A percentile compares a stretch with the other conserved stretches of the same genome.
Evolutionary conservation across 2,329 filamentous ascomycete species (phyloP).

Genomic region (Mycocentrospora acerina): DNA sequence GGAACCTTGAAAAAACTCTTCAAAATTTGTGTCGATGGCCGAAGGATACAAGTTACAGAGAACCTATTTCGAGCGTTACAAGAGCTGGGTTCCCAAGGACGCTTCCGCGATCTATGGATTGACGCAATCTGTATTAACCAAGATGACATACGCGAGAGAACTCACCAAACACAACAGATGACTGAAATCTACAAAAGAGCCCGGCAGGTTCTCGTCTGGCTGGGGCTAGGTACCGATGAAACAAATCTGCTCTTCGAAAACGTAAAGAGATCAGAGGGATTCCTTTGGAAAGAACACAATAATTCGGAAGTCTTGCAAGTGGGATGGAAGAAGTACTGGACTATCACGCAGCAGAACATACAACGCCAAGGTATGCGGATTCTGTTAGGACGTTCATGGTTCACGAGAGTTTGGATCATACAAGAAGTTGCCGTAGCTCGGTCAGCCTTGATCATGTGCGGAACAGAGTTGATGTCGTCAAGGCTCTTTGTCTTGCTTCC

Average conservation of each 20-base stretch:
- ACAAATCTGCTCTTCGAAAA: slow-evolving; percentile 8
- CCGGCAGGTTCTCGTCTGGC: slow-evolving; percentile 26
- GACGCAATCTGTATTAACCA: slow-evolving; percentile 37
- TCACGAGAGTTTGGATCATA: slow-evolving; percentile 21
- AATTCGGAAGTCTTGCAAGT: slow-evolving; percentile 7
- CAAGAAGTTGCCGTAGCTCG: slow-evolving; percentile 24
- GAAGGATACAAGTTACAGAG: slow-evolving; percentile 3
- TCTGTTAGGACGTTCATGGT: slow-evolving; percentile 17
- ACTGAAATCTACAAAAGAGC: slow-evolving; percentile 24
- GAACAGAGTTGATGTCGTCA: slow-evolving; percentile 11
- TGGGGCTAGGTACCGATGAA: slow-evolving; percentile 18
- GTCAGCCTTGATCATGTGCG: slow-evolving; percentile 11
- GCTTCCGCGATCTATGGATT: slow-evolving; percentile 15
- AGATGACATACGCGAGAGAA: slow-evolving; percentile 17
- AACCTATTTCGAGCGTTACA: slow-evolving; percentile 15
- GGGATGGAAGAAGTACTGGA: slow-evolving; percentile 9
- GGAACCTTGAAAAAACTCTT: slow-evolving; percentile 2
- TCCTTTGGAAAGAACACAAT: slow-evolving; percentile 2
- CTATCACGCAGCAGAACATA: background rate
- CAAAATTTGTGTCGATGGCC: slow-evolving; percentile 8
- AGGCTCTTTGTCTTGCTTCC: slow-evolving; percentile 12
- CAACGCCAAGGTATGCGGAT: slow-evolving; percentile 1
- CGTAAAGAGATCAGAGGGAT: slow-evolving; percentile 5
- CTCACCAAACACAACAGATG: slow-evolving; percentile 31
- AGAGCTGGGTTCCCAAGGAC: slow-evolving; percentile 9